Percentiles rank a stretch among this genome's conserved stretches.
Conservation (phyloP, 345 rosid species). For the Syzygium jambos region DNA sequence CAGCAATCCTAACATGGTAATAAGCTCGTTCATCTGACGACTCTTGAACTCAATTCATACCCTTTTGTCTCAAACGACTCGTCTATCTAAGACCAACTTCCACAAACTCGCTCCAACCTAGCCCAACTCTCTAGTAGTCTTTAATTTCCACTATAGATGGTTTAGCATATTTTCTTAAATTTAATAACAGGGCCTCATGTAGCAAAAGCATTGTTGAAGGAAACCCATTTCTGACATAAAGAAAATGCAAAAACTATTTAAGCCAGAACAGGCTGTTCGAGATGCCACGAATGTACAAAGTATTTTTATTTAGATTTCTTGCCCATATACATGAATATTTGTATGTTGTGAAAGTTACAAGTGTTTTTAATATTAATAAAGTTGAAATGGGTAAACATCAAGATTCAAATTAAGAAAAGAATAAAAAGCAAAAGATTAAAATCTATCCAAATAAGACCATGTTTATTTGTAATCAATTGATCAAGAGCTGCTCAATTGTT, state of each 20-base stretch:
- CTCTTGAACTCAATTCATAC: background rate
- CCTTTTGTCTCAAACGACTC: background rate
- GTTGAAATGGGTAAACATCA: background rate
- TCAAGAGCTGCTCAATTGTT: too few relatives aligned
- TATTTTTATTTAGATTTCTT: background rate
- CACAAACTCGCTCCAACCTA: background rate
- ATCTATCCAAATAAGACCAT: too few relatives aligned
- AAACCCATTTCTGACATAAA: background rate
- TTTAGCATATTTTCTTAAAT: too few relatives aligned
- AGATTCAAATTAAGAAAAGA: too few relatives aligned
- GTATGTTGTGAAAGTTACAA: background rate
- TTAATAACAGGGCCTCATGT: background rate
- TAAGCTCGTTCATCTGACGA: background rate
- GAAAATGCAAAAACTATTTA: background rate
- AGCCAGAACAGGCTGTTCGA: background rate
- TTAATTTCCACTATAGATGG: background rate
- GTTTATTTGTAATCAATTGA: too few relatives aligned
- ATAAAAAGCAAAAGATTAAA: too few relatives aligned
- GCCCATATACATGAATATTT: background rate
- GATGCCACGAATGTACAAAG: background rate
- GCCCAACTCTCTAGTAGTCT: background rate
- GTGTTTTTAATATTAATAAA: background rate
- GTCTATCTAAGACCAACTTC: background rate
- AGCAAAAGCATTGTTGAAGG: background rate
- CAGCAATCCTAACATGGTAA: background rate